Percentiles rank a stretch among this genome's conserved stretches.
Evolutionary conservation across 164 flowering plant species (phyloP).

Genomic region (Vitis rotundifolia): DNA sequence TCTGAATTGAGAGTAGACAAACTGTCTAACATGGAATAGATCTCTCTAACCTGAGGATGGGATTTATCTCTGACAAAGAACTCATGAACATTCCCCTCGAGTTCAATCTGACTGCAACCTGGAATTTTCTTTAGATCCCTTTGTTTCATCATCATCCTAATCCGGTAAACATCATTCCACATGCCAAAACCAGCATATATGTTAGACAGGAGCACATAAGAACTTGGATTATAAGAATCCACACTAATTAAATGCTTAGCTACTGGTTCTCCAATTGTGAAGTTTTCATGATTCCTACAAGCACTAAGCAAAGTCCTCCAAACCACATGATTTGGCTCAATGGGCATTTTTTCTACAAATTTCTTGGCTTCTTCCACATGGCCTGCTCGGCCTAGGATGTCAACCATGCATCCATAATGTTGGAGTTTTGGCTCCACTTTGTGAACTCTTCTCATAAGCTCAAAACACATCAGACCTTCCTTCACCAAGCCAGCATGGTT

Average conservation of each 20-base stretch:
- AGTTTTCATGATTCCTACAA: slow-evolving; percentile 40
- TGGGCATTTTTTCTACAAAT: slow-evolving; percentile 58
- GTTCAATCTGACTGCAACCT: slow-evolving; percentile 73
- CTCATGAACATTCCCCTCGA: slow-evolving; percentile 61
- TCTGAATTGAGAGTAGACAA: slow-evolving; percentile 8
- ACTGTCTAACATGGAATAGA: slow-evolving; percentile 37
- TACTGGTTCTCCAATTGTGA: slow-evolving; percentile 35
- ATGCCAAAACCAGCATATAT: slow-evolving; percentile 51
- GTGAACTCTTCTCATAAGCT: slow-evolving; percentile 60
- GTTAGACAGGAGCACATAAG: slow-evolving; percentile 63
- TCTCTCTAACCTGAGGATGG: slow-evolving; percentile 45
- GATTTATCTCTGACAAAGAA: slow-evolving; percentile 54
- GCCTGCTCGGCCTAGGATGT: slow-evolving; percentile 67
- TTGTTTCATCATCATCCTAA: slow-evolving; percentile 53
- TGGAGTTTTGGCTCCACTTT: slow-evolving; percentile 57
- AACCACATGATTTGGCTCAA: slow-evolving; percentile 61
- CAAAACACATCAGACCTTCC: slow-evolving; percentile 64
- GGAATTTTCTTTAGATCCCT: slow-evolving; percentile 48
- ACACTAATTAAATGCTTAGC: slow-evolving; percentile 40
- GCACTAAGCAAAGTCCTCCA: slow-evolving; percentile 71
- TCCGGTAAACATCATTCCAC: slow-evolving; percentile 53
- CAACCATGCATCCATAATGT: slow-evolving; percentile 80
- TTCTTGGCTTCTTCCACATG: slow-evolving; percentile 49
- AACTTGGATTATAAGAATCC: slow-evolving; percentile 41
- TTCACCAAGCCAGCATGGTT: slow-evolving; percentile 67